Conservation (phyloP, 1,284 basidiomycete genomes). For the Coriolopsis trogii region DNA sequence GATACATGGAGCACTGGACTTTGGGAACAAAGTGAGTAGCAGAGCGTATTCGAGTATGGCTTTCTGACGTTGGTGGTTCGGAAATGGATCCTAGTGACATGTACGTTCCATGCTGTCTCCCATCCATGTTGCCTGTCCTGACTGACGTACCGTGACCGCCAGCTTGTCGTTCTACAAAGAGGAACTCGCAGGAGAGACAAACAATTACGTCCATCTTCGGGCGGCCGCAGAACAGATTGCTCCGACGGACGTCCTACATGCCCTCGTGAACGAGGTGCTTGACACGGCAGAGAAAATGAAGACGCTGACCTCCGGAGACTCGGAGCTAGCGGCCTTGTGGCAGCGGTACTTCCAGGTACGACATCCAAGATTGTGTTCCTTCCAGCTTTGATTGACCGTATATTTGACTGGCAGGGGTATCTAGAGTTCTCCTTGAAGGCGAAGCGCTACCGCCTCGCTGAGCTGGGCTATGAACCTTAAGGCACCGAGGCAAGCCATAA, state of each 20-base stretch:
- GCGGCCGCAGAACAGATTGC: conserved; percentile 8
- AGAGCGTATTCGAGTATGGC: too few relatives aligned
- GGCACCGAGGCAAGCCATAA: conserved; percentile 3
- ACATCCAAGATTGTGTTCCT: too few relatives aligned
- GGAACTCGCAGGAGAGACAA: conserved; percentile 14
- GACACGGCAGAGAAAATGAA: conserved; percentile 8
- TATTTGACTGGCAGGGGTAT: conserved; percentile 16
- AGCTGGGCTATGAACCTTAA: conserved; percentile 10
- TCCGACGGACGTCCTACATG: conserved; percentile 3
- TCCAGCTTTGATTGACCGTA: too few relatives aligned
- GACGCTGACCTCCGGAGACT: conserved; percentile 4
- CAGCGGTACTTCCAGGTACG: conserved; percentile 2
- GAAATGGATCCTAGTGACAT: too few relatives aligned
- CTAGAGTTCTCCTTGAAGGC: conserved; percentile 20
- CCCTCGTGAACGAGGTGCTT: conserved; percentile 14
- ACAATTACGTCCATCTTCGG: conserved; percentile 18
- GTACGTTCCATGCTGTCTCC: too few relatives aligned
- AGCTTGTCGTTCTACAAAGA: conserved; percentile 26
- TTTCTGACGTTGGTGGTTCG: too few relatives aligned
- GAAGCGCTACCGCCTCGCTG: conserved; percentile 18
- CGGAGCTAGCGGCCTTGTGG: conserved; percentile 12
- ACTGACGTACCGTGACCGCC: background rate
- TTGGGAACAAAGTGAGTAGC: conserved; percentile 14
- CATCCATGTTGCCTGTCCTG: too few relatives aligned
- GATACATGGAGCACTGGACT: conserved; percentile 18